Conservation (phyloP, 495 filamentous ascomycete species). For the Hyaloscypha bicolor region DNA sequence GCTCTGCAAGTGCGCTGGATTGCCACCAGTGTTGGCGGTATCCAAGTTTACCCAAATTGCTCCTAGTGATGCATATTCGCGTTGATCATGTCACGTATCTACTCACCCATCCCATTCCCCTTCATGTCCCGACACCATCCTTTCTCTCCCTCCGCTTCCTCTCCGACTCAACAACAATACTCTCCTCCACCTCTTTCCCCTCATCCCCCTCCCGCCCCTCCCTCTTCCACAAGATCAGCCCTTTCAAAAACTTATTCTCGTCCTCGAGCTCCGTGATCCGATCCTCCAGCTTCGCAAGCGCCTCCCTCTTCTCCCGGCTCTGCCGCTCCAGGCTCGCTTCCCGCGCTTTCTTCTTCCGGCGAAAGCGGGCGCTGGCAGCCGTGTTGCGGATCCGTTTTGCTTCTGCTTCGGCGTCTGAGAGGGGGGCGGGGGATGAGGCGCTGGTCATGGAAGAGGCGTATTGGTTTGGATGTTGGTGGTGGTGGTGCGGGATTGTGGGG, state of each 20-base stretch:
- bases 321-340: slow-evolving; percentile 87
- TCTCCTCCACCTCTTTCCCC: slow-evolving; percentile 2
- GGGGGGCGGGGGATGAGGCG: not conserved
- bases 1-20: not conserved
- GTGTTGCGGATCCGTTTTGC: slow-evolving; percentile 1
- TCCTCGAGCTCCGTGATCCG: slow-evolving; percentile 83
- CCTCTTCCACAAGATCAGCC: slow-evolving; percentile 80
- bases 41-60: not conserved
- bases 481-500: not conserved
- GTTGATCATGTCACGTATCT: not conserved
- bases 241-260: slow-evolving; percentile 95
- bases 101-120: not conserved
- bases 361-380: not conserved
- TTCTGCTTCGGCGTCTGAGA: not conserved
- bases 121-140: not conserved
- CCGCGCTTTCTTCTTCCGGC: slow-evolving; percentile 91
- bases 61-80: not conserved
- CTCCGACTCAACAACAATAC: slow-evolving; percentile 1
- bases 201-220: slow-evolving; percentile 5
- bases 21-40: not conserved
- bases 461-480: not conserved
- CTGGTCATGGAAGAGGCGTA: not conserved
- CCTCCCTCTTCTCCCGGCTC: slow-evolving; percentile 83
- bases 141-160: slow-evolving; percentile 9
- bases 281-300: slow-evolving; percentile 69